Evolutionary conservation across 768 basidiomycete species (phyloP).

Genomic region (Podaxis carcinomalis): DNA sequence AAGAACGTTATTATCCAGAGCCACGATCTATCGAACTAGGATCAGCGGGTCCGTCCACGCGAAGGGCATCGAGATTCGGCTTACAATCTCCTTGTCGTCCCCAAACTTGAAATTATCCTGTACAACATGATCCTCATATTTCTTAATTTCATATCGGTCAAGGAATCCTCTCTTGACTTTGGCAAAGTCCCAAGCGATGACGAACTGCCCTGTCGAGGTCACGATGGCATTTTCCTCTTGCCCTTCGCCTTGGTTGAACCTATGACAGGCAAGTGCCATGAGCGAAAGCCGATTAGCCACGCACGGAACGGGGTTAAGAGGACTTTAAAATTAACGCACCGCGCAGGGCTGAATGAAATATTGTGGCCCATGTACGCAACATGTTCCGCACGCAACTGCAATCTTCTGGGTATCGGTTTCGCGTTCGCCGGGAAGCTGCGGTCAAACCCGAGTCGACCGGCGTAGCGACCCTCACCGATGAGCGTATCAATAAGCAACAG

Average conservation of each 20-base stretch:
- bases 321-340: slow-evolving; percentile 39
- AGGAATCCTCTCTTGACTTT: slow-evolving; percentile 91
- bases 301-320: neutral
- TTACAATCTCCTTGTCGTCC: slow-evolving; percentile 92
- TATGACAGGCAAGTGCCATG: slow-evolving; percentile 24
- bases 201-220: slow-evolving; percentile 87
- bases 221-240: slow-evolving; percentile 93
- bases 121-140: slow-evolving; percentile 90
- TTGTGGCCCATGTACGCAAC: slow-evolving; percentile 90
- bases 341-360: slow-evolving; percentile 89
- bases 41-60: neutral
- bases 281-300: neutral
- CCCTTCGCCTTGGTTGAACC: slow-evolving; percentile 89
- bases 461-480: slow-evolving; percentile 86
- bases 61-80: slow-evolving; percentile 23
- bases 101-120: slow-evolving; percentile 99
- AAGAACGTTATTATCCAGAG: slow-evolving; percentile 89
- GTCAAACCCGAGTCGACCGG: slow-evolving; percentile 85
- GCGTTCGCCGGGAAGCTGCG: slow-evolving; percentile 91
- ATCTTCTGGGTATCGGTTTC: slow-evolving; percentile 85
- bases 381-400: slow-evolving; percentile 88
- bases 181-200: slow-evolving; percentile 96
- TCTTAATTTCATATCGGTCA: slow-evolving; percentile 95
- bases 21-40: slow-evolving; percentile 70
- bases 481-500: slow-evolving; percentile 91